Percentiles rank a stretch among this genome's conserved stretches.
phyloP scores from a whole-genome alignment of 106 monocot species.

The Dioscorea dumetorum region DNA sequence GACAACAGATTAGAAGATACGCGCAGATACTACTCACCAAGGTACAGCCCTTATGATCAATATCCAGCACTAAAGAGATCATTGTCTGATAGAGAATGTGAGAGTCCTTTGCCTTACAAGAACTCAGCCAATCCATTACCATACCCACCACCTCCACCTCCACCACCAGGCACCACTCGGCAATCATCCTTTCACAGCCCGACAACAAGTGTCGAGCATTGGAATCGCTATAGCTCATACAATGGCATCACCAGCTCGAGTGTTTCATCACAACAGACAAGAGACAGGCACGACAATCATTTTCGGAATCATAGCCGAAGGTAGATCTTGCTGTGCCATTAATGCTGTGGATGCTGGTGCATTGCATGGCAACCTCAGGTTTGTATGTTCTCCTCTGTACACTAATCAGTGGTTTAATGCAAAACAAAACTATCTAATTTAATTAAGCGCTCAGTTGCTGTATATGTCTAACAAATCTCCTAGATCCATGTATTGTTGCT shows the following conservation, averaged over 20 bases:
- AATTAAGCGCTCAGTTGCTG: no score
- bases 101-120: slow-evolving; percentile 18
- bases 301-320: slow-evolving; percentile 13
- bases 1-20: slow-evolving; percentile 12
- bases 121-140: slow-evolving; percentile 20
- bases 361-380: not conserved
- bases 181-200: slow-evolving; percentile 15
- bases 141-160: slow-evolving; percentile 13
- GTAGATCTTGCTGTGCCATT: not conserved
- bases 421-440: no score
- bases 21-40: slow-evolving; percentile 31
- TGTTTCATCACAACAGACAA: slow-evolving; percentile 8
- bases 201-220: slow-evolving; percentile 13
- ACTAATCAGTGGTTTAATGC: no score
- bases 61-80: slow-evolving; percentile 29
- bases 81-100: slow-evolving; percentile 49
- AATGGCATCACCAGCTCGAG: slow-evolving; percentile 3
- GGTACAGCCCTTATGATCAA: slow-evolving; percentile 47
- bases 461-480: no score
- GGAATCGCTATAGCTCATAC: slow-evolving; percentile 9
- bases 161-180: not conserved
- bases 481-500: no score
- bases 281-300: slow-evolving; percentile 35
- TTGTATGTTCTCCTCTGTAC: no score
- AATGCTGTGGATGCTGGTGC: not conserved